phyloP scores from a whole-genome alignment of 169 alveolate species.

The Plasmodium falciparum region DNA sequence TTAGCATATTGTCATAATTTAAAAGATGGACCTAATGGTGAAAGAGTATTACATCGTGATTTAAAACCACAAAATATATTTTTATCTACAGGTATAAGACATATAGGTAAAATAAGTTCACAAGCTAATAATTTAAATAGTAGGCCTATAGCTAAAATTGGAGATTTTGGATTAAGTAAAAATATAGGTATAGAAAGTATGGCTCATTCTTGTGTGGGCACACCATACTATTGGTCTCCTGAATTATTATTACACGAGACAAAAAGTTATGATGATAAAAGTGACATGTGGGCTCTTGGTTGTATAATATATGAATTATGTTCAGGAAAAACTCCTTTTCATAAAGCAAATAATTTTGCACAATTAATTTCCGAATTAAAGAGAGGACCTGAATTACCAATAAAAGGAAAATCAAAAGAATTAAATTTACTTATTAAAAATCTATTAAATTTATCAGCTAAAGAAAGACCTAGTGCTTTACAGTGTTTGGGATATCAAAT shows the following conservation, averaged over 20 bases:
- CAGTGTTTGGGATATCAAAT: slow-evolving; percentile 83
- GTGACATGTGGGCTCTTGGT: slow-evolving; percentile 96
- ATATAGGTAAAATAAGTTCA: slow-evolving; percentile 76
- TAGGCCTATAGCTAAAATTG: slow-evolving; percentile 91
- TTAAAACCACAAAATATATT: slow-evolving; percentile 97
- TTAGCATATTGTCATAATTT: slow-evolving; percentile 94
- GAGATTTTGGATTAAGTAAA: slow-evolving; percentile 98
- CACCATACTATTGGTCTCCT: slow-evolving; percentile 98
- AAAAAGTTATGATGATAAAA: slow-evolving; percentile 94
- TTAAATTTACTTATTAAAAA: slow-evolving; percentile 79
- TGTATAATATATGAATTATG: slow-evolving; percentile 94
- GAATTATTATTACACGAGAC: slow-evolving; percentile 92
- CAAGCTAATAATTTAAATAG: slow-evolving; percentile 72
- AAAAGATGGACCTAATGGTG: slow-evolving; percentile 87
- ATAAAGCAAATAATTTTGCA: slow-evolving; percentile 88
- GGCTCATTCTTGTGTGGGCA: slow-evolving; percentile 96
- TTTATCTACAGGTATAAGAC: slow-evolving; percentile 84
- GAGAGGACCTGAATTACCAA: slow-evolving; percentile 86
- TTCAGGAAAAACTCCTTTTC: slow-evolving; percentile 95
- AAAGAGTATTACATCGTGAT: slow-evolving; percentile 96
- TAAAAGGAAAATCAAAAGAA: slow-evolving; percentile 77
- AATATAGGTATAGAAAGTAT: slow-evolving; percentile 93
- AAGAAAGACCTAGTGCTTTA: slow-evolving; percentile 84
- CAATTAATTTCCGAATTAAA: slow-evolving; percentile 83
- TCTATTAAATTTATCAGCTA: slow-evolving; percentile 83